A percentile compares a stretch with the other conserved stretches of the same genome.
These are phyloP conservation scores for Lizonia empirigonia DNA, from an alignment of 2,329 filamentous ascomycete genomes.

Conservation along the genomic window DNA sequence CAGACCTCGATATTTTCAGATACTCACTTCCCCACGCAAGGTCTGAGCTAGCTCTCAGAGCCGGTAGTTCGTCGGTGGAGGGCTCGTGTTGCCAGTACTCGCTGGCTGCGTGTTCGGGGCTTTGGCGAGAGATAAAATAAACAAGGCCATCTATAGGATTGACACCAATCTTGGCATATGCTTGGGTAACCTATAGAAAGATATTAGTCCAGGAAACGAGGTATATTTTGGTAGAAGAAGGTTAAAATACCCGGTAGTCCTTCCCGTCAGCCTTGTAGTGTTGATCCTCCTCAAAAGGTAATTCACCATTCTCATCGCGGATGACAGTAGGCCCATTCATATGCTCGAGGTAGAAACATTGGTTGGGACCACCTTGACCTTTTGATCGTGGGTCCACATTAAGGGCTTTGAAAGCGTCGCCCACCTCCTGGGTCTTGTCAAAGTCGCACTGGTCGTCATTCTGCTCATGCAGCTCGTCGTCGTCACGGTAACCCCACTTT, in stretches of 20 bases:
- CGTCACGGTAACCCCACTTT: conserved; percentile 19
- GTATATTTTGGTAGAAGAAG: no score
- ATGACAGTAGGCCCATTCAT: conserved; percentile 5
- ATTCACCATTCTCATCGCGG: conserved; percentile 1
- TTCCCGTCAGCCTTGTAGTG: conserved; percentile 9
- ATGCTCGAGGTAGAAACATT: conserved; percentile 18
- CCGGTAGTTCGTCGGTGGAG: conserved; percentile 3
- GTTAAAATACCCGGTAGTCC: conserved; percentile 4
- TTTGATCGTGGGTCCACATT: conserved; percentile 7
- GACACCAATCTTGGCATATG: conserved; percentile 8
- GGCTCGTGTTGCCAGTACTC: conserved; percentile 1
- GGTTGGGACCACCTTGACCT: conserved; percentile 11
- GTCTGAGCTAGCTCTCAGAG: conserved; percentile 18
- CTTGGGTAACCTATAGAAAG: conserved; percentile 11
- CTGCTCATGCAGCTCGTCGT: background rate
- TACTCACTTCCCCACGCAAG: conserved; percentile 18
- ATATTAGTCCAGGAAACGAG: no score
- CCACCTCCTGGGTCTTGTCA: conserved; percentile 4
- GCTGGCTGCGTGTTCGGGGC: background rate
- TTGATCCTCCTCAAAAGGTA: conserved; percentile 10
- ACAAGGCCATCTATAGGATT: conserved; percentile 17
- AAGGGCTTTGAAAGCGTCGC: conserved; percentile 10
- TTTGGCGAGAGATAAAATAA: conserved; percentile 17
- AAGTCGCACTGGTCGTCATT: conserved; percentile 14
- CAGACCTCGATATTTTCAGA: background rate